phyloP scores from a whole-genome alignment of 2,329 filamentous ascomycete species.

The Trichoderma asperellum region DNA sequence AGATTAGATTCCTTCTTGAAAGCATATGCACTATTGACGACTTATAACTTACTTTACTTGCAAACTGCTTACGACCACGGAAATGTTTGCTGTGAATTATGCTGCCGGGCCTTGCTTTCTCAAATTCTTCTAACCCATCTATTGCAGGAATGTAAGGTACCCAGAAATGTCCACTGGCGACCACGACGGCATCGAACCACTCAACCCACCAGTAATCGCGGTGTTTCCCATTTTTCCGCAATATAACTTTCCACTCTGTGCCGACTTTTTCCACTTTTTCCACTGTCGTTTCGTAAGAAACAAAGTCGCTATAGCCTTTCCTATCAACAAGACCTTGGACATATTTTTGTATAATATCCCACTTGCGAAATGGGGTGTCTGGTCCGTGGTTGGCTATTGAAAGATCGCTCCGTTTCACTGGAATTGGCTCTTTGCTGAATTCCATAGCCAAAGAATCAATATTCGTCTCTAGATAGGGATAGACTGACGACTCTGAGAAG shows the following conservation, averaged over 20 bases:
- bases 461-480: constrained; percentile 68
- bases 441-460: constrained; percentile 63
- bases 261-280: constrained; percentile 58
- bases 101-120: constrained; percentile 51
- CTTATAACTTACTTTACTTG: constrained; percentile 47
- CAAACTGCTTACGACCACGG: constrained; percentile 50
- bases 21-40: neutral
- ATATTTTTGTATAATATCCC: constrained; percentile 60
- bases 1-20: neutral
- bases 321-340: constrained; percentile 56
- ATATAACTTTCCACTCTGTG: constrained; percentile 56
- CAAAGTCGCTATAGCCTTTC: constrained; percentile 56
- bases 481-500: constrained; percentile 62
- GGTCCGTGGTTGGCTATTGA: constrained; percentile 52
- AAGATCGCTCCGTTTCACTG: constrained; percentile 40
- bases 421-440: constrained; percentile 61
- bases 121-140: constrained; percentile 53
- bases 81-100: constrained; percentile 61
- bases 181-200: constrained; percentile 63
- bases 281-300: constrained; percentile 63
- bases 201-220: constrained; percentile 66
- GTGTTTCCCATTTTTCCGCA: constrained; percentile 45
- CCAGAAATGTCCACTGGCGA: constrained; percentile 64
- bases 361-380: constrained; percentile 65
- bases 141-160: constrained; percentile 60